Evolutionary conservation across 179 eudicot genomes (phyloP).

Genomic region (Vitellaria paradoxa): DNA sequence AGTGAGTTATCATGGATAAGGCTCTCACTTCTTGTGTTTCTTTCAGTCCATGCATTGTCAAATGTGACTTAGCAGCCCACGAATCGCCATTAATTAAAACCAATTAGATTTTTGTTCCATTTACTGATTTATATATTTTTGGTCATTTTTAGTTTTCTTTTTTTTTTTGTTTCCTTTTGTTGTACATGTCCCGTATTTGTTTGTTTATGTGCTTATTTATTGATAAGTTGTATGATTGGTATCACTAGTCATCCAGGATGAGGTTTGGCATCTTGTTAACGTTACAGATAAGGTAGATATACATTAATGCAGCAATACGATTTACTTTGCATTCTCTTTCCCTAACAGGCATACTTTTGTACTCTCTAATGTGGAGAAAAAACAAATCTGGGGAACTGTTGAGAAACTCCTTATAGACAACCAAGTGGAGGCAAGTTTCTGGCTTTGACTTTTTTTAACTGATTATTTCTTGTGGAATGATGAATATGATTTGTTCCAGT

Average conservation of each 20-base stretch:
- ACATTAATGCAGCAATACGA: neutral
- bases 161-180: neutral
- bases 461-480: neutral
- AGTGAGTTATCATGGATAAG: conserved; percentile 8
- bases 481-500: neutral
- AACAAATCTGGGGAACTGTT: conserved; percentile 79
- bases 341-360: conserved; percentile 74
- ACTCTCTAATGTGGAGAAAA: conserved; percentile 62
- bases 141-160: neutral
- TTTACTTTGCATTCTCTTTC: neutral
- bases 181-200: too few relatives aligned
- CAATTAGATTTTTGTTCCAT: neutral
- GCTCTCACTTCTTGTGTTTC: conserved; percentile 4
- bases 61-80: neutral
- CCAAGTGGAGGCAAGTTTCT: conserved; percentile 88
- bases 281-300: neutral
- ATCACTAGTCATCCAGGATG: neutral
- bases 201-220: too few relatives aligned
- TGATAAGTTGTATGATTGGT: neutral
- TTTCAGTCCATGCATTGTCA: neutral
- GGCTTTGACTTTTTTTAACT: neutral
- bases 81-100: neutral
- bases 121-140: neutral
- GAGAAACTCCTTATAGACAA: conserved; percentile 78
- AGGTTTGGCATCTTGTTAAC: conserved; percentile 2